These are phyloP conservation scores for Blastobotrys indianensis DNA, from an alignment of 1,139 yeast species.

Conservation along the genomic window DNA sequence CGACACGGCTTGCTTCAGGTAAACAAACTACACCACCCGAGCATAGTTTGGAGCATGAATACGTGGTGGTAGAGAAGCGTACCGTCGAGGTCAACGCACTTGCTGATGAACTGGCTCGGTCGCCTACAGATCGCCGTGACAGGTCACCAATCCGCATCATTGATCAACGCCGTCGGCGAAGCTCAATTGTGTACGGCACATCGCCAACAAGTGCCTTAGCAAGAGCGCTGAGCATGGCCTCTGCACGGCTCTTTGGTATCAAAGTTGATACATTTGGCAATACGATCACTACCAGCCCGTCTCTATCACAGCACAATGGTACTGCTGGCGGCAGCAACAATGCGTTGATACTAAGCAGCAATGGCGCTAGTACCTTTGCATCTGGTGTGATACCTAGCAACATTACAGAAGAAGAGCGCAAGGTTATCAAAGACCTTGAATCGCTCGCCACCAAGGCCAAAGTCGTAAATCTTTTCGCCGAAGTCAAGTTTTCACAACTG, in stretches of 20 bases:
- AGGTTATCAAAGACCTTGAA: slow-evolving; percentile 53
- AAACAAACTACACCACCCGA: slow-evolving; percentile 7
- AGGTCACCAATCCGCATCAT: not conserved
- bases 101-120: slow-evolving; percentile 72
- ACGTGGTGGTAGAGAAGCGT: slow-evolving; percentile 89
- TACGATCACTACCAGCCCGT: slow-evolving; percentile 28
- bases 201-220: slow-evolving; percentile 87
- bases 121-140: slow-evolving; percentile 17
- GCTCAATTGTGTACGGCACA: slow-evolving; percentile 41
- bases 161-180: slow-evolving; percentile 21
- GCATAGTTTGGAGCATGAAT: slow-evolving; percentile 42
- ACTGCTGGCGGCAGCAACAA: slow-evolving; percentile 1
- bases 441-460: slow-evolving; percentile 82
- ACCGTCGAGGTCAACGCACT: slow-evolving; percentile 93
- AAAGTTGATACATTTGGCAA: slow-evolving; percentile 24
- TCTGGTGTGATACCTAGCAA: slow-evolving; percentile 1
- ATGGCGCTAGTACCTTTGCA: not conserved
- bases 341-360: not conserved
- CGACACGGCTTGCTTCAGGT: not conserved
- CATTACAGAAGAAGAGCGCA: slow-evolving; percentile 30
- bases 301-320: slow-evolving; percentile 29
- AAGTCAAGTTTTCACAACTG: slow-evolving; percentile 79
- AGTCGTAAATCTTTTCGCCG: slow-evolving; percentile 83
- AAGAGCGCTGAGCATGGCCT: slow-evolving; percentile 81
- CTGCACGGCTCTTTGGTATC: slow-evolving; percentile 76